Evolutionary conservation across 2,329 filamentous ascomycete genomes (phyloP).

Genomic region (Sporothrix phasma): DNA sequence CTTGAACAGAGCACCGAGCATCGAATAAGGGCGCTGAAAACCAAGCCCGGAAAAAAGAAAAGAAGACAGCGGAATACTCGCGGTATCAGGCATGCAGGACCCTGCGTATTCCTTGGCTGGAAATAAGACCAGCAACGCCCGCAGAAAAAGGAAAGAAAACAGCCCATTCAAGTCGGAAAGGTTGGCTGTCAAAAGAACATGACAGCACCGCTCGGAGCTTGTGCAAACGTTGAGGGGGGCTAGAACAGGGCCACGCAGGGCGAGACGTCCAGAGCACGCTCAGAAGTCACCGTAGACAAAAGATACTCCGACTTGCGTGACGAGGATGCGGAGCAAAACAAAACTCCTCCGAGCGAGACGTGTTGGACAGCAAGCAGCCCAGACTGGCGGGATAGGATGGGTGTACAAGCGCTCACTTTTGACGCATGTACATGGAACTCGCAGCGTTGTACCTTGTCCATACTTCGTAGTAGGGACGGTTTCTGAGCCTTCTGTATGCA

Average conservation of each 20-base stretch:
- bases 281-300: no score
- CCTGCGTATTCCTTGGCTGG: not conserved
- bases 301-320: no score
- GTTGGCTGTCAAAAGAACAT: no score
- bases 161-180: not conserved
- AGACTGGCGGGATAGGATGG: not conserved
- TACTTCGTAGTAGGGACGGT: no score
- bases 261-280: no score
- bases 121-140: not conserved
- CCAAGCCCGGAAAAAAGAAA: not conserved
- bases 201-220: not conserved
- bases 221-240: not conserved
- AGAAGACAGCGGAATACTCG: not conserved
- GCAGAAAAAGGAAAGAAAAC: not conserved
- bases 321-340: not conserved
- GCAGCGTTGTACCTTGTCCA: no score
- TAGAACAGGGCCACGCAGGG: no score
- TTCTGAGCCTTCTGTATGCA: no score
- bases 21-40: not conserved
- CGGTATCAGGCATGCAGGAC: not conserved
- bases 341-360: not conserved
- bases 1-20: not conserved
- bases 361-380: not conserved
- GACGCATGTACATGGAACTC: not conserved
- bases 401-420: no score